These are phyloP conservation scores for Psilocybe cubensis DNA, from an alignment of 768 basidiomycete species.

Conservation along the genomic window DNA sequence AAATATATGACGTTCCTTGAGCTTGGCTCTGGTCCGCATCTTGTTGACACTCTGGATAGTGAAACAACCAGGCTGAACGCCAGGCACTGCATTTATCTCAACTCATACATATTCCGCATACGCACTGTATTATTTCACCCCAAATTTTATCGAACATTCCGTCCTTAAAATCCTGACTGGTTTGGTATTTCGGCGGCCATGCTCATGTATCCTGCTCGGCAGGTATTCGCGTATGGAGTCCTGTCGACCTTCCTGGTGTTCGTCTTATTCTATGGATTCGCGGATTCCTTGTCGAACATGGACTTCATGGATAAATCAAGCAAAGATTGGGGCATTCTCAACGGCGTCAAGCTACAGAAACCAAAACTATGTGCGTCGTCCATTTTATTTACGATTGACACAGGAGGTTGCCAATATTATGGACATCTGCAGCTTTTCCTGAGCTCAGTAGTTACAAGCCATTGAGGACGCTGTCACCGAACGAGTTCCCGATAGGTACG, in stretches of 20 bases:
- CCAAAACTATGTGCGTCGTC: neutral
- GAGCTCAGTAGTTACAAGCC: conserved; percentile 58
- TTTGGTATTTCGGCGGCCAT: neutral
- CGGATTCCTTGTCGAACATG: conserved; percentile 11
- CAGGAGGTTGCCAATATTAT: neutral
- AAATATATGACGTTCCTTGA: neutral
- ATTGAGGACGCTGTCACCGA: conserved; percentile 42
- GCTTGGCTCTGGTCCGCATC: neutral
- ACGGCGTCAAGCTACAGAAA: neutral
- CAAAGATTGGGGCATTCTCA: neutral
- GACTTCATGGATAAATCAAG: neutral
- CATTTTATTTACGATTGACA: neutral
- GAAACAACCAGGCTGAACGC: neutral
- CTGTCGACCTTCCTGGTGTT: conserved; percentile 16
- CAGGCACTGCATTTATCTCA: too few relatives aligned
- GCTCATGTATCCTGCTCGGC: conserved; percentile 12
- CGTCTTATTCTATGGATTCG: conserved; percentile 18
- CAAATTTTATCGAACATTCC: too few relatives aligned
- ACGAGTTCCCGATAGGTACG: conserved; percentile 61
- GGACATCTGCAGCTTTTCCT: conserved; percentile 40
- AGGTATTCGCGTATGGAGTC: conserved; percentile 19
- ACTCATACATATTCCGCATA: too few relatives aligned
- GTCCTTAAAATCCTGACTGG: too few relatives aligned
- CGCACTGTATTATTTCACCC: too few relatives aligned
- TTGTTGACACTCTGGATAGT: neutral